Percentiles rank a stretch among this genome's conserved stretches.
Evolutionary conservation across 2,329 filamentous ascomycete genomes (phyloP).

Genomic region (Mariannaea sp.): DNA sequence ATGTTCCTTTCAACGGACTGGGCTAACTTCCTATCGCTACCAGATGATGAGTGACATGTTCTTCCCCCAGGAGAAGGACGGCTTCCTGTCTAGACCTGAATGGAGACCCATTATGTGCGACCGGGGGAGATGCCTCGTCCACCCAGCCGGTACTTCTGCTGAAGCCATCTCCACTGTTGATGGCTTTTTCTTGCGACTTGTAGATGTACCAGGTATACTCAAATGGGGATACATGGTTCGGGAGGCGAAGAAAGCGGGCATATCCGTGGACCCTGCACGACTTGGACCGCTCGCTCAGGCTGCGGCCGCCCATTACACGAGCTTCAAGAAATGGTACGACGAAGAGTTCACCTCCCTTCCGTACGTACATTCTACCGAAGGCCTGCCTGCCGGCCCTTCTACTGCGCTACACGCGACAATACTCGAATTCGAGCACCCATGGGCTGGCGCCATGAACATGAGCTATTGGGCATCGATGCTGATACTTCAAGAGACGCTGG

Average conservation of each 20-base stretch:
- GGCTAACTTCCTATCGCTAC: constrained; percentile 29
- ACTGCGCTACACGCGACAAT: constrained; percentile 42
- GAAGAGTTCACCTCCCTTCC: constrained; percentile 31
- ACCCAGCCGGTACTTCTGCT: constrained; percentile 30
- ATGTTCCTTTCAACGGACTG: constrained; percentile 30
- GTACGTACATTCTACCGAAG: constrained; percentile 34
- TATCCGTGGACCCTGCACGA: constrained; percentile 38
- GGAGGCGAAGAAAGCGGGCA: constrained; percentile 36
- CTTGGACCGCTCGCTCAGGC: constrained; percentile 38
- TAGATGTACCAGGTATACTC: constrained; percentile 43
- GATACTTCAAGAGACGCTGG: constrained; percentile 46
- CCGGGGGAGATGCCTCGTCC: constrained; percentile 34
- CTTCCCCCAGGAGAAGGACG: constrained; percentile 40
- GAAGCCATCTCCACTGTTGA: constrained; percentile 38
- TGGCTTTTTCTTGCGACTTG: constrained; percentile 42
- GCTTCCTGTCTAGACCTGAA: constrained; percentile 44
- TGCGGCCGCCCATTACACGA: constrained; percentile 37
- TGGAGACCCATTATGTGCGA: constrained; percentile 44
- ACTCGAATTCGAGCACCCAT: constrained; percentile 39
- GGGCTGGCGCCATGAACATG: constrained; percentile 44
- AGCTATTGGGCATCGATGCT: constrained; percentile 47
- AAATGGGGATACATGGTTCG: constrained; percentile 42
- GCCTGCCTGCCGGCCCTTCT: constrained; percentile 37
- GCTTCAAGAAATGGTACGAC: constrained; percentile 43
- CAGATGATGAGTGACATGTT: constrained; percentile 49